Conservation (phyloP, 164 flowering plant genomes). For the Vitis vinifera region DNA sequence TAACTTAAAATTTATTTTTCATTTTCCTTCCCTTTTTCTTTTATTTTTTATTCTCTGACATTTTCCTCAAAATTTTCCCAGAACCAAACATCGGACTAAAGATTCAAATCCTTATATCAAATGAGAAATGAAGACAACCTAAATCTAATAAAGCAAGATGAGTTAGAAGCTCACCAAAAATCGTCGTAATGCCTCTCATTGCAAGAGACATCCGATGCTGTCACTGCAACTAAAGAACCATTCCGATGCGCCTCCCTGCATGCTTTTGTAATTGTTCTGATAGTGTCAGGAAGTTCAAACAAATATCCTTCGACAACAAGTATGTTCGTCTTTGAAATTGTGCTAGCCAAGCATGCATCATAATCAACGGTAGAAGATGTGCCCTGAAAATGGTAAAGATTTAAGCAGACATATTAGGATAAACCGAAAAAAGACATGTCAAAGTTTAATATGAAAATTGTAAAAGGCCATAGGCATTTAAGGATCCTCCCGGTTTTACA, state of each 20-base stretch:
- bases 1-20: too few relatives aligned
- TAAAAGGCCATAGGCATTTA: too few relatives aligned
- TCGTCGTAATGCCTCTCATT: slow-evolving; percentile 84
- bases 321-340: slow-evolving; percentile 69
- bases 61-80: too few relatives aligned
- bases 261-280: slow-evolving; percentile 68
- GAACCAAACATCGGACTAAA: too few relatives aligned
- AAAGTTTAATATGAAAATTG: too few relatives aligned
- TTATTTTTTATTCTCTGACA: too few relatives aligned
- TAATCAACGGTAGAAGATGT: slow-evolving; percentile 75
- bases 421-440: background rate
- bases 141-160: background rate
- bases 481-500: too few relatives aligned
- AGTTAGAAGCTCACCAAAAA: slow-evolving; percentile 62
- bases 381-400: slow-evolving; percentile 52
- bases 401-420: background rate
- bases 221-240: slow-evolving; percentile 86
- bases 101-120: too few relatives aligned
- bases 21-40: too few relatives aligned
- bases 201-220: slow-evolving; percentile 94
- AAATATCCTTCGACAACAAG: slow-evolving; percentile 94
- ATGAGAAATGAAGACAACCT: background rate
- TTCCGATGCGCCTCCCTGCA: slow-evolving; percentile 76
- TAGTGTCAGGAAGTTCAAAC: slow-evolving; percentile 88
- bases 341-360: slow-evolving; percentile 61